phyloP scores from a whole-genome alignment of 129 eudicot genomes.

The Flaveria bidentis region DNA sequence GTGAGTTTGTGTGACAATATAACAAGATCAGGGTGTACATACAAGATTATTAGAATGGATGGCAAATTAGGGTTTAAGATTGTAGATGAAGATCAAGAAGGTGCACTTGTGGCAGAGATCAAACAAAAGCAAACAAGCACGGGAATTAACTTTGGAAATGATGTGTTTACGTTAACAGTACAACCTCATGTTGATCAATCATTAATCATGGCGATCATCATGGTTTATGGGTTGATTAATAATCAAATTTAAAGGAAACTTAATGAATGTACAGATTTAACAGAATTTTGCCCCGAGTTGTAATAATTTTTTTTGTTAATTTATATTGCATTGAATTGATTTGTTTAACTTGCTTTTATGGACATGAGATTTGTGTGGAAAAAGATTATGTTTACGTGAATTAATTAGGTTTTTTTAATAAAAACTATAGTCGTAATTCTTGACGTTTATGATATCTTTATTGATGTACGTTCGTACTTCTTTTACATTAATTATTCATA shows the following conservation, averaged over 20 bases:
- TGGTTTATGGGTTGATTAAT: conserved; percentile 48
- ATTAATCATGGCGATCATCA: conserved; percentile 59
- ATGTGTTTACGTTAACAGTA: conserved; percentile 60
- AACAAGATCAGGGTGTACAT: conserved; percentile 21
- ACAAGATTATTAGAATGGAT: conserved; percentile 38
- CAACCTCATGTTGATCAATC: conserved; percentile 56
- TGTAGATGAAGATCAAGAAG: conserved; percentile 42
- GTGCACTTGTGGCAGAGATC: conserved; percentile 57
- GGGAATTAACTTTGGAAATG: conserved; percentile 62
- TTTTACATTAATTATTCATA: background rate
- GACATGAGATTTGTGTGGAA: background rate
- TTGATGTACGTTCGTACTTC: background rate
- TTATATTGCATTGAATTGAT: background rate
- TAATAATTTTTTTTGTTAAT: background rate
- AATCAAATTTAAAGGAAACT: conserved; percentile 39
- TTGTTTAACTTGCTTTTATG: background rate
- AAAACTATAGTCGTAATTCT: background rate
- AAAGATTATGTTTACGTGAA: background rate
- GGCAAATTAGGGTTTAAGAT: conserved; percentile 48
- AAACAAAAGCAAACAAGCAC: conserved; percentile 51
- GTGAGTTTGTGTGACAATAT: conserved; percentile 42
- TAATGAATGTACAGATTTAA: conserved; percentile 11
- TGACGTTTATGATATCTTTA: background rate
- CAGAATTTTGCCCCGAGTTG: conserved; percentile 1
- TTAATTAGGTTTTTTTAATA: background rate